Evolutionary conservation across 495 filamentous ascomycete species (phyloP), one percentile per base, ranked within the genome.

Genomic region (Aspergillus affinis): DNA sequence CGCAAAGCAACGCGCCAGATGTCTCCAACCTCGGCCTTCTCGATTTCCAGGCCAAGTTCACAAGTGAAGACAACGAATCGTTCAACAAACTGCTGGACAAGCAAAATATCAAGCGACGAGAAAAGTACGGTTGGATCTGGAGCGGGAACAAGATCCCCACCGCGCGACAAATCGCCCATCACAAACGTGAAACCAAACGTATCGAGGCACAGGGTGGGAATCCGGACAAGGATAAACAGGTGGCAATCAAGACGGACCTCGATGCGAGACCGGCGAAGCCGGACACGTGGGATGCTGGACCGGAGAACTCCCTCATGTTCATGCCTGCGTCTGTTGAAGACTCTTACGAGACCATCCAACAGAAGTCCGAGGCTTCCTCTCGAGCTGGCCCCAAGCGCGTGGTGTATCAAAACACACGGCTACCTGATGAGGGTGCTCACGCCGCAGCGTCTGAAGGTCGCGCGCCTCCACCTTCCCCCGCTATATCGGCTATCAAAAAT

Each of bases 51-150:
- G 82, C 89, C 6, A 91, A 90, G 66, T 98, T 96, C 72, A 98
- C 93, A 5, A 94, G 90, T 63, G 94, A 98, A 74, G 94, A 98
- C 71, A 97, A 98, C 67, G 93, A 96, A 66, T 91, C 87, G 52
- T 97, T 98, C 78, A 93, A 96, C 74, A 88, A 88, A 66, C 79
- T 98, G 1, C 76, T 98, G 13, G 94, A 98, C 75, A 91, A 88
- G 69, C 91, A 97, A 64, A 98, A 97, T 68, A 80, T 84, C 26
- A 93, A 92, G 70, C 82, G 81, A 45, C 84, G 88, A 13, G 87
- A 90, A 68, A 93, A 90, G 61, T 87, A 96, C 68, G 86, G 86
- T 0, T 98, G 93, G 88, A 78, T 97, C 51, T 96, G 91, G 87
- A 83, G 81, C 32, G 87, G 85, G 26, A 97, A 98, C 70, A 95